Evolutionary conservation across 176 grass and related monocot species (phyloP), one percentile per base, ranked within the genome.

Genomic region (Carex parvula): DNA sequence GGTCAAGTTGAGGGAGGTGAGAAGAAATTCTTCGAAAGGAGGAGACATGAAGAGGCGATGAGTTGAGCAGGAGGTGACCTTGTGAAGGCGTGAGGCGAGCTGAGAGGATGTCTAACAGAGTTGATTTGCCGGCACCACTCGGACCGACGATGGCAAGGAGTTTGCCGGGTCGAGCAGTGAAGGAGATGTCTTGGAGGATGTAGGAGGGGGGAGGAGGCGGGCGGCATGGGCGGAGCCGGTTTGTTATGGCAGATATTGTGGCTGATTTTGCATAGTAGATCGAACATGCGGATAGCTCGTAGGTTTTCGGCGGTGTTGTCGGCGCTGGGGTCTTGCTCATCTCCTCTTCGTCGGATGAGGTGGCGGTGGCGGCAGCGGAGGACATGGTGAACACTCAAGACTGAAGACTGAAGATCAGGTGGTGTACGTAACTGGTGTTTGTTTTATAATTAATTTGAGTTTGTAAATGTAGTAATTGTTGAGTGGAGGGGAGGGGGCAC

Each of bases 101-200:
- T 0, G 95, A 91, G 0, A 98, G 95, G 79, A 98, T 95, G 84
- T 98, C 95, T 77, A 98, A 86, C 57, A 98, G 83, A 7, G 95
- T 98, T 2, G 95, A 95, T 86, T 98, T 98, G 9, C 95, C 95
- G 13, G 95, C 92, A 33, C 95, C 95, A 74, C 95, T 98, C 0
- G 95, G 95, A 0, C 95, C 95, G 0, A 98, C 95, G 41, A 98
- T 84, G 32, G 95, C 95, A 0, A 98, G 92, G 80, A 98, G 68
- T 91, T 98, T 91, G 6, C 92, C 95, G 0, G 95, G 86, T 2
- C 83, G 63, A 5, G 92, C 95, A 18, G 89, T 90, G 20, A 98
- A 70, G 1, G 95, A 98, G 63, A 98, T 90, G 70, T 98, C 88
- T 24, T 87, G 89, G 20, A 98, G 92, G 80, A 98, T 98, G 81